These are phyloP conservation scores for Aureobasidium sp. DNA, from an alignment of 2,329 filamentous ascomycete genomes.

Conservation along the genomic window DNA sequence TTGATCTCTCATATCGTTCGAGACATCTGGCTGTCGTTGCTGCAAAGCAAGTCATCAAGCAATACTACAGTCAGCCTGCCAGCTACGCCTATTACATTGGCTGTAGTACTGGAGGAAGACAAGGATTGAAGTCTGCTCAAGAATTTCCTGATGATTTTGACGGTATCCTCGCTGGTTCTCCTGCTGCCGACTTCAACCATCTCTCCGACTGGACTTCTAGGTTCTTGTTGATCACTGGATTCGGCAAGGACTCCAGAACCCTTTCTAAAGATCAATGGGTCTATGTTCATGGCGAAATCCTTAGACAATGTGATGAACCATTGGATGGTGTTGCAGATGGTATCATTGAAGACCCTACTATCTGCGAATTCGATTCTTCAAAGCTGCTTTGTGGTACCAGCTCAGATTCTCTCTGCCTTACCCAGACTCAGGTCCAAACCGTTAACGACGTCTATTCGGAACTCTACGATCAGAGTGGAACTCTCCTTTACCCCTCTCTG, in stretches of 20 bases:
- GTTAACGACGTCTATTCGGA: constrained; percentile 49
- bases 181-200: constrained; percentile 49
- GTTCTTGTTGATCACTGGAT: constrained; percentile 44
- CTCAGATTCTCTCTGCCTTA: constrained; percentile 47
- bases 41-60: constrained; percentile 36
- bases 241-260: constrained; percentile 44
- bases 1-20: constrained; percentile 37
- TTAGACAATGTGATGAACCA: constrained; percentile 56
- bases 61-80: constrained; percentile 43
- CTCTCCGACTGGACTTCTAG: constrained; percentile 49
- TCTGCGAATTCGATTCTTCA: constrained; percentile 49
- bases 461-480: constrained; percentile 47
- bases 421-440: constrained; percentile 45
- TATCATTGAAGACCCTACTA: constrained; percentile 51
- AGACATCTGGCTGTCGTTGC: constrained; percentile 35
- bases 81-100: constrained; percentile 62
- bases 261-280: constrained; percentile 45
- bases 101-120: constrained; percentile 66
- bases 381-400: constrained; percentile 41
- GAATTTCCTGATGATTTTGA: constrained; percentile 65
- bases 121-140: constrained; percentile 62
- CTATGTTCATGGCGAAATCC: constrained; percentile 46
- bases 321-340: constrained; percentile 56
- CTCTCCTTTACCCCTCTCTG: constrained; percentile 57
- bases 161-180: constrained; percentile 56